These are phyloP conservation scores for Chenopodium berlandieri DNA, from an alignment of 148 eudicot genomes.

Conservation along the genomic window DNA sequence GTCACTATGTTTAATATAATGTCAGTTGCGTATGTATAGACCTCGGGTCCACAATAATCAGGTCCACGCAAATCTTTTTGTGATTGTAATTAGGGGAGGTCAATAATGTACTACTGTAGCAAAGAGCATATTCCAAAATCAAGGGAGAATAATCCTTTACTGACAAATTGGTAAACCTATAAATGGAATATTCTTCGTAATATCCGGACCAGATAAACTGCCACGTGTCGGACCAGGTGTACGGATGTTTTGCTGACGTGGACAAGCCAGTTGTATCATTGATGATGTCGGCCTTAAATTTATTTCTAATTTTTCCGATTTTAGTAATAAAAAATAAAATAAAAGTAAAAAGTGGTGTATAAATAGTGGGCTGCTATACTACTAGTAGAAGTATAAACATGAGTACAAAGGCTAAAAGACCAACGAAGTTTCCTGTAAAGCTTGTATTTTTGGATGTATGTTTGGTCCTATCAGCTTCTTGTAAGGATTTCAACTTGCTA, in stretches of 20 bases:
- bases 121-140: conserved; percentile 23
- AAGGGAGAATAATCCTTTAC: conserved; percentile 13
- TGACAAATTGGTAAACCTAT: neutral
- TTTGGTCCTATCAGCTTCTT: too few species aligned
- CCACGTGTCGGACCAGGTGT: conserved; percentile 12
- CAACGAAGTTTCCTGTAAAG: too few species aligned
- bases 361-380: too few species aligned
- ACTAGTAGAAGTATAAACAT: too few species aligned
- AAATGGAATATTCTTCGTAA: conserved; percentile 16
- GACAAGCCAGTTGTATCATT: neutral
- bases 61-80: too few species aligned
- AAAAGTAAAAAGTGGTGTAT: too few species aligned
- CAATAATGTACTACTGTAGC: conserved; percentile 1
- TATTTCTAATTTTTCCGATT: neutral
- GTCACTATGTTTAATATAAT: too few species aligned
- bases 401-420: too few species aligned
- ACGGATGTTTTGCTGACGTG: conserved; percentile 7
- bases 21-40: too few species aligned
- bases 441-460: too few species aligned
- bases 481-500: too few species aligned
- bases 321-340: neutral
- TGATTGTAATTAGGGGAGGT: neutral
- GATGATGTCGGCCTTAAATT: neutral
- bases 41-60: too few species aligned
- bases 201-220: neutral